phyloP scores from a whole-genome alignment of 208 protist species.

The Acanthamoeba lenticulata region DNA sequence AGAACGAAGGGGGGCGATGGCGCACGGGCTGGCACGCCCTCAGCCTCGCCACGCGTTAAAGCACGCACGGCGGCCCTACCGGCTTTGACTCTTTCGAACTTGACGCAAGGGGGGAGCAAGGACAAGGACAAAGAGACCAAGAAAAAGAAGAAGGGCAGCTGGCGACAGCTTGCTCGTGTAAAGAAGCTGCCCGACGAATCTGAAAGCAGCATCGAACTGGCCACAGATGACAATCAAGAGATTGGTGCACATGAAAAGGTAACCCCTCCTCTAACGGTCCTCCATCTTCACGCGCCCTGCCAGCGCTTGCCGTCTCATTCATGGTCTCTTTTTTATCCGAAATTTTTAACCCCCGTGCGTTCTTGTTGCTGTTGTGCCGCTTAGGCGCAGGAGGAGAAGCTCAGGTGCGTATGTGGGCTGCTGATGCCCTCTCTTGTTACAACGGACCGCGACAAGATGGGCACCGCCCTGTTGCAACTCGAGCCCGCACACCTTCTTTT shows the following conservation, averaged over 20 bases:
- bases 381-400: too few species aligned
- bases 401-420: neutral
- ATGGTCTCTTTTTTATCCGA: too few species aligned
- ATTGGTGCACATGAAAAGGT: too few species aligned
- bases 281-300: too few species aligned
- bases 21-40: too few species aligned
- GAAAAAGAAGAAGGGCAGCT: neutral
- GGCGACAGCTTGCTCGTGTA: neutral
- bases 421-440: constrained; percentile 46
- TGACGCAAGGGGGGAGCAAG: neutral
- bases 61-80: neutral
- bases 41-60: too few species aligned
- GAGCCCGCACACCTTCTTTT: constrained; percentile 23
- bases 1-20: neutral
- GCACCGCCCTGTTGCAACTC: constrained; percentile 23
- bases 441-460: constrained; percentile 36
- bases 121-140: neutral
- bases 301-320: too few species aligned
- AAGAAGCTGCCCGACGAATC: neutral
- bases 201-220: neutral
- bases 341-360: too few species aligned
- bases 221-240: neutral
- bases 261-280: too few species aligned
- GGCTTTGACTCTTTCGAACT: neutral
- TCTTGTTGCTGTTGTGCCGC: too few species aligned